Evolutionary conservation across 2,329 filamentous ascomycete genomes (phyloP).

Genomic region (Teratosphaeria pseudoeucalypti): DNA sequence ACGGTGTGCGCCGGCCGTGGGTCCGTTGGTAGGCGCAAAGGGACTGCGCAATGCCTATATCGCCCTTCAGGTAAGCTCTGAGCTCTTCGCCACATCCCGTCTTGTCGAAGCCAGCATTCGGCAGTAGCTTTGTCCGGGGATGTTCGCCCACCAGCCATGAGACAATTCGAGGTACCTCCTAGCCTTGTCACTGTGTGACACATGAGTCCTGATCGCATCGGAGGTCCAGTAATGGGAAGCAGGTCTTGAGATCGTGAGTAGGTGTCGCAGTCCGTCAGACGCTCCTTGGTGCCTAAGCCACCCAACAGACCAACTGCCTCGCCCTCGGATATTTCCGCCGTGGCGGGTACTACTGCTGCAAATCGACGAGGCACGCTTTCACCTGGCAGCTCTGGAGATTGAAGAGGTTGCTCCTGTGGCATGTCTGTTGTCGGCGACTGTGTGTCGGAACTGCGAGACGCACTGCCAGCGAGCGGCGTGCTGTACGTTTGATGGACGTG

Average conservation of each 20-base stretch:
- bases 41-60: conserved; percentile 62
- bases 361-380: conserved; percentile 27
- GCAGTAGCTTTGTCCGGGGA: conserved; percentile 59
- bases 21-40: conserved; percentile 26
- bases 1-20: conserved; percentile 26
- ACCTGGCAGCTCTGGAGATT: conserved; percentile 16
- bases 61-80: conserved; percentile 58
- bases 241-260: conserved; percentile 25
- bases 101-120: conserved; percentile 66
- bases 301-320: conserved; percentile 32
- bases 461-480: conserved; percentile 10
- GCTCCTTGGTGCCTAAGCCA: conserved; percentile 38
- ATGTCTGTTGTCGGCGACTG: conserved; percentile 8
- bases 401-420: conserved; percentile 18
- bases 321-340: conserved; percentile 14
- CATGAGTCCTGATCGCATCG: conserved; percentile 39
- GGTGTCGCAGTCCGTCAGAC: conserved; percentile 38
- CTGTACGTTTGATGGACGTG: conserved; percentile 13
- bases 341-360: conserved; percentile 27
- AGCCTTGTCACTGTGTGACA: conserved; percentile 68
- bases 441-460: conserved; percentile 2
- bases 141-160: conserved; percentile 68
- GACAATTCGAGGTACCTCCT: conserved; percentile 39
- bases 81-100: conserved; percentile 52
- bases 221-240: conserved; percentile 16